phyloP scores from a whole-genome alignment of 352 stramenopile species.

The Globisporangium heterothallicum region DNA sequence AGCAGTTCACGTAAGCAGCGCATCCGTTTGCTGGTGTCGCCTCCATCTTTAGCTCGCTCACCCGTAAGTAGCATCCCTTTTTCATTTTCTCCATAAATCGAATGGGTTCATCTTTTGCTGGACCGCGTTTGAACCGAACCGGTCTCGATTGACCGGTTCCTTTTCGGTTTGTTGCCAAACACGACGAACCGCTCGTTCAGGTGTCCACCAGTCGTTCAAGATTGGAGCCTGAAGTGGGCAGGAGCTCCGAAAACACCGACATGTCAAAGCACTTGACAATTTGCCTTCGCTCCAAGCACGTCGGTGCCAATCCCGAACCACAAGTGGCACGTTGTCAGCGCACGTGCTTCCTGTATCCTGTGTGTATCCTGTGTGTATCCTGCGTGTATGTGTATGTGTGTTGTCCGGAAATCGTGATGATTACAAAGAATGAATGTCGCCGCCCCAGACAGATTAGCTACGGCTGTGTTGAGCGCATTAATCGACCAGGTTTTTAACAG shows the following conservation, averaged over 20 bases:
- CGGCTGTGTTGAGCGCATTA: slow-evolving; percentile 85
- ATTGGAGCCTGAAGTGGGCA: too few relatives aligned
- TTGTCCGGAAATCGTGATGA: slow-evolving; percentile 73
- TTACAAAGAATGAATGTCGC: slow-evolving; percentile 85
- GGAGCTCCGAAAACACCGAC: not conserved
- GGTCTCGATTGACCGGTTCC: too few relatives aligned
- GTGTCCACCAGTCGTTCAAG: slow-evolving; percentile 4
- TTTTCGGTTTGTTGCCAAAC: too few relatives aligned
- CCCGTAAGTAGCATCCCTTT: slow-evolving; percentile 8
- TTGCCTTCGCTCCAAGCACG: slow-evolving; percentile 1
- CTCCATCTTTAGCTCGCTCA: too few relatives aligned
- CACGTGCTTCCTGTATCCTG: too few relatives aligned
- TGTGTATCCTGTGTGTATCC: slow-evolving; percentile 3
- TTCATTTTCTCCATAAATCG: too few relatives aligned
- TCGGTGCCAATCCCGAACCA: too few relatives aligned
- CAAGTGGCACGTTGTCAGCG: too few relatives aligned
- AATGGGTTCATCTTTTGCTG: too few relatives aligned
- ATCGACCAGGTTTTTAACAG: slow-evolving; percentile 75
- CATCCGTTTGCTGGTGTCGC: not conserved
- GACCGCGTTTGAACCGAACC: too few relatives aligned
- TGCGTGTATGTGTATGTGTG: slow-evolving; percentile 9
- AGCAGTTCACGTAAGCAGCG: slow-evolving; percentile 87
- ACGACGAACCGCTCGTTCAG: slow-evolving; percentile 5
- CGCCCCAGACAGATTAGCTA: slow-evolving; percentile 81
- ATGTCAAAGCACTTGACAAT: slow-evolving; percentile 9